Evolutionary conservation across 305 asterid species (phyloP).

Genomic region (Solanum hybrid): DNA sequence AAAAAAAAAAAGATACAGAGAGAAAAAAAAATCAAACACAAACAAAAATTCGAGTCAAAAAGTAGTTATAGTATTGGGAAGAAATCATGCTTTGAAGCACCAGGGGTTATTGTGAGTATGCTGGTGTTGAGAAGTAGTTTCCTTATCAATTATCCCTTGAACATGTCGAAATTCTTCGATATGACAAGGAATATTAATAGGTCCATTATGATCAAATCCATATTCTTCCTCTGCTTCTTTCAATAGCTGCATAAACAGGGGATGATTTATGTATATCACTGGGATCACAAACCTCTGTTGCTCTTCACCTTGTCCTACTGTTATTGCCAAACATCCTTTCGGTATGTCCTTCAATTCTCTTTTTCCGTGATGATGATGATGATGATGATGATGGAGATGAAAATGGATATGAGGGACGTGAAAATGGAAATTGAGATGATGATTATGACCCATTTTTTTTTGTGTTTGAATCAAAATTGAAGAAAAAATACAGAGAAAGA

Average conservation of each 20-base stretch:
- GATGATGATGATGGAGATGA: slow-evolving; percentile 7
- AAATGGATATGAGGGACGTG: slow-evolving; percentile 45
- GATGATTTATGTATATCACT: slow-evolving; percentile 52
- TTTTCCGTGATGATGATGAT: not conserved
- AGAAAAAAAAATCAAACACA: not conserved
- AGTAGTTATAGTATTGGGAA: not conserved
- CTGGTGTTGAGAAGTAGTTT: slow-evolving; percentile 8
- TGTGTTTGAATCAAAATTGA: not conserved
- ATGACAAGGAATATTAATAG: slow-evolving; percentile 55
- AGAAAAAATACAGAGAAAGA: not conserved
- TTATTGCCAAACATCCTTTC: slow-evolving; percentile 45
- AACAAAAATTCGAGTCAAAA: not conserved
- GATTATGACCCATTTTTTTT: not conserved
- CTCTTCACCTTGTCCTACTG: slow-evolving; percentile 45
- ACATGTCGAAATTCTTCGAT: slow-evolving; percentile 47
- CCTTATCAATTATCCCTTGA: slow-evolving; percentile 34
- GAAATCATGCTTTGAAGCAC: slow-evolving; percentile 9
- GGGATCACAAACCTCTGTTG: slow-evolving; percentile 50
- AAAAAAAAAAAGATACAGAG: not conserved
- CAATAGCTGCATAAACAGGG: slow-evolving; percentile 47
- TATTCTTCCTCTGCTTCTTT: slow-evolving; percentile 65
- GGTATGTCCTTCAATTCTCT: slow-evolving; percentile 24
- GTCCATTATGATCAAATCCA: slow-evolving; percentile 59
- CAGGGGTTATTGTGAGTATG: not conserved
- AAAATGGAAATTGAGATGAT: slow-evolving; percentile 19